Evolutionary conservation across 2,329 filamentous ascomycete genomes (phyloP), one percentile per base, ranked within the genome.

Genomic region (Cytospora paraplurivora): DNA sequence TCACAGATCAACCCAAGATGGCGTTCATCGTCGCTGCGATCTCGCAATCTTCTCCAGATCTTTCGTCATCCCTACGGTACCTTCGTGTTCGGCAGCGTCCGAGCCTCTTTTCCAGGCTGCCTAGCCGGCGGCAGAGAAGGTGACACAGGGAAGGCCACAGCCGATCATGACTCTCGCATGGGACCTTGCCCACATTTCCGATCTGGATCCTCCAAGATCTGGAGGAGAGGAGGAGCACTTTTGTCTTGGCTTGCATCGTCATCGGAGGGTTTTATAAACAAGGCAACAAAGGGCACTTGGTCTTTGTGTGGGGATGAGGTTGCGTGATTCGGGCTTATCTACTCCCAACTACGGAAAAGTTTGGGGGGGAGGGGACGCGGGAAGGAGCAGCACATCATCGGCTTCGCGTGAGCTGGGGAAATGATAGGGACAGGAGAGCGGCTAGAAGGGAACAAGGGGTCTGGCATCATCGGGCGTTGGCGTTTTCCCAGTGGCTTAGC

Each of bases 391-490:
- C n/a, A 21, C n/a, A 17, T 19, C 8, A 19, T 47, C n/a, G 44
- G 44, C 44, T 21, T 47, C 44, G n/a, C 15, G 44, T 19, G 44
- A n/a, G 44, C 44, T 47, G 44, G 44, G 44, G n/a, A 47, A 27
- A 21, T 6, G 7, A 47, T 19, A 12, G 41, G 12, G 10, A 44
- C 27, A 44, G 17, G 41, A 44, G 41, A 47, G 44, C 44, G 44
- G 17, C 19, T n/a, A n/a, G 41, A n/a, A 44, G 41, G 41, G n/a
- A 17, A 47, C 44, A 47, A 47, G 62, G 59, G 62, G 57, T 58
- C 54, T 62, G 54, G 59, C 63, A 64, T 54, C 33, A 53, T 58
- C 51, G 53, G 58, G 52, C 47, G n/a, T 53, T 15, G 62, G 57
- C 57, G 62, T 64, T 27, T 27, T 56, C 27, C n/a, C 19, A 47